phyloP scores from a whole-genome alignment of 1,284 basidiomycete species.

The Pyrrhoderma lamaoense region DNA sequence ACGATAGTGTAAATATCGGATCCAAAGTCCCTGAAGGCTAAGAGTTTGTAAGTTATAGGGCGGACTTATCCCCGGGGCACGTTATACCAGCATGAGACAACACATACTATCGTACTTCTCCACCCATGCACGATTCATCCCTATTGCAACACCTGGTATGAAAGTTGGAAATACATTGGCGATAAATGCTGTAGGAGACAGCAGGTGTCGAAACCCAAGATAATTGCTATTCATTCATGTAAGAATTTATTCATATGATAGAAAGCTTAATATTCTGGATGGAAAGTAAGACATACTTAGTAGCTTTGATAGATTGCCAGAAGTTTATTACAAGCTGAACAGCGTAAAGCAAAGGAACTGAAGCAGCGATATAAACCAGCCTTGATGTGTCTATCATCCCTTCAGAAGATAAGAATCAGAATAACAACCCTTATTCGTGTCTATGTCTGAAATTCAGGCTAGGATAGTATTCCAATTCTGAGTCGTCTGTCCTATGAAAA shows the following conservation, averaged over 20 bases:
- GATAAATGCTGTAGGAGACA: conserved; percentile 9
- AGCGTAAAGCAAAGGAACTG: conserved; percentile 7
- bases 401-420: not conserved
- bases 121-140: conserved; percentile 5
- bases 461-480: too few relatives aligned
- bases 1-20: conserved; percentile 13
- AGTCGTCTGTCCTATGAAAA: too few relatives aligned
- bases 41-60: not conserved
- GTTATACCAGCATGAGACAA: too few relatives aligned
- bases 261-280: not conserved
- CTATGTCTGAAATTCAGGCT: too few relatives aligned
- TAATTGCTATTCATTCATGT: conserved; percentile 3
- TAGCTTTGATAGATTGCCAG: conserved; percentile 5
- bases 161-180: conserved; percentile 9
- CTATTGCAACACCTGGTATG: conserved; percentile 10
- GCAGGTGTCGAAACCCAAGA: conserved; percentile 11
- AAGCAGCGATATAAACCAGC: not conserved
- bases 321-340: conserved; percentile 10
- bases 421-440: too few relatives aligned
- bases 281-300: conserved; percentile 1
- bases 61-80: too few relatives aligned
- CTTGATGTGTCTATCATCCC: conserved; percentile 7
- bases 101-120: conserved; percentile 12
- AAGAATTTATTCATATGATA: too few relatives aligned
- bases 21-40: conserved; percentile 14